These are phyloP conservation scores for Zymoseptoria tritici DNA, from an alignment of 2,329 filamentous ascomycete species.

Conservation along the genomic window DNA sequence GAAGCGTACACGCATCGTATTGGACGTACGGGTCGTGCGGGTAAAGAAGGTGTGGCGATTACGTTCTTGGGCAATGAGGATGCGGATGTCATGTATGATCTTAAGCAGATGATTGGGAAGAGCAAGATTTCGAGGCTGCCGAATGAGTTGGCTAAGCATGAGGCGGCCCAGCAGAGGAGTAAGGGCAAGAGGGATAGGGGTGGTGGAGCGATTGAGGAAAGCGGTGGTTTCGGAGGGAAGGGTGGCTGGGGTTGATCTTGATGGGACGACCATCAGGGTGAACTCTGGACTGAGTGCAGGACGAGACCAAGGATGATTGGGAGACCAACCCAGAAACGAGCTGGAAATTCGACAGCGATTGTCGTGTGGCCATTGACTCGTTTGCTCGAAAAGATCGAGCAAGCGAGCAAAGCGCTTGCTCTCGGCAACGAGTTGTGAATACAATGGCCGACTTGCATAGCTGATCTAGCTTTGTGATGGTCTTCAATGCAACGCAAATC, in stretches of 20 bases:
- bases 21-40: slow-evolving; percentile 92
- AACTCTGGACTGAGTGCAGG: neutral
- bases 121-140: slow-evolving; percentile 80
- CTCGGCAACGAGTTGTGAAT: neutral
- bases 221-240: slow-evolving; percentile 30
- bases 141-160: slow-evolving; percentile 82
- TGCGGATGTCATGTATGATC: slow-evolving; percentile 76
- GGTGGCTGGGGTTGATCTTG: slow-evolving; percentile 23
- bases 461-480: neutral
- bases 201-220: slow-evolving; percentile 25
- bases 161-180: slow-evolving; percentile 71
- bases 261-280: neutral
- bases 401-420: neutral
- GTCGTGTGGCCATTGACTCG: neutral
- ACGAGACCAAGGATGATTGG: neutral
- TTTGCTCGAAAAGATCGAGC: neutral
- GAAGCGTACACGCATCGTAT: slow-evolving; percentile 96
- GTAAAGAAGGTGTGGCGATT: slow-evolving; percentile 91
- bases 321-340: neutral
- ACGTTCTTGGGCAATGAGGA: slow-evolving; percentile 93
- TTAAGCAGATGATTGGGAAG: slow-evolving; percentile 93
- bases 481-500: neutral
- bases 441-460: neutral
- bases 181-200: slow-evolving; percentile 25
- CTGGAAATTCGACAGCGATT: neutral